Conservation (phyloP, 2,329 filamentous ascomycete genomes). For the Penicillium sp. region DNA sequence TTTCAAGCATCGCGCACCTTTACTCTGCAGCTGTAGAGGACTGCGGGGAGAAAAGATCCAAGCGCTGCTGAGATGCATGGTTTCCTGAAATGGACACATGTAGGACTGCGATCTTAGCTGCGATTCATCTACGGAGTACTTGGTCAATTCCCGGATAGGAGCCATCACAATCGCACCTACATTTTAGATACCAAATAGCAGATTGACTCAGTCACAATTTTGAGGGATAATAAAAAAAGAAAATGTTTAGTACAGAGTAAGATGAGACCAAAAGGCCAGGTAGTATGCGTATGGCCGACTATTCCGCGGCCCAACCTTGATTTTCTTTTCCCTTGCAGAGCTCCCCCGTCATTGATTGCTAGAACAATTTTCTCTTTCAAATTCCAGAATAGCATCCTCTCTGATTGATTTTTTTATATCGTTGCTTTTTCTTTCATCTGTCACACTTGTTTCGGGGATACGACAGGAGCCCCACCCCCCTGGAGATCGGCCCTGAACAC, state of each 20-base stretch:
- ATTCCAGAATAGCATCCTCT: background rate
- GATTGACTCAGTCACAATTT: background rate
- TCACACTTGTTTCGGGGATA: slow-evolving; percentile 1
- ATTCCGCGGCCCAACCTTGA: slow-evolving; percentile 7
- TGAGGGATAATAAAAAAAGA: background rate
- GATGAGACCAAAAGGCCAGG: background rate
- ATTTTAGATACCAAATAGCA: background rate
- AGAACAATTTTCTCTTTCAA: background rate
- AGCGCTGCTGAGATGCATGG: slow-evolving; percentile 1
- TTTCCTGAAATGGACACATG: background rate
- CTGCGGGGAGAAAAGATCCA: slow-evolving; percentile 5
- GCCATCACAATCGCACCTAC: background rate
- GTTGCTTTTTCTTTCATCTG: background rate
- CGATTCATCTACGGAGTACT: background rate
- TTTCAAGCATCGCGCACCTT: background rate
- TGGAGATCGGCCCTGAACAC: slow-evolving; percentile 25
- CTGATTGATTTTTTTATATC: background rate
- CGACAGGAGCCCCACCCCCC: slow-evolving; percentile 21
- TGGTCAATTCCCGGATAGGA: background rate
- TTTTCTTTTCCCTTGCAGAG: background rate
- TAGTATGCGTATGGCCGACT: background rate
- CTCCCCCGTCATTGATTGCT: background rate
- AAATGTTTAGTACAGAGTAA: background rate
- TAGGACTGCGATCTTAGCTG: background rate
- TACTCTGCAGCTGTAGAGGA: background rate